Evolutionary conservation across 352 stramenopile genomes (phyloP), one percentile per base, ranked within the genome.

Genomic region (Phytopythium sindhum): DNA sequence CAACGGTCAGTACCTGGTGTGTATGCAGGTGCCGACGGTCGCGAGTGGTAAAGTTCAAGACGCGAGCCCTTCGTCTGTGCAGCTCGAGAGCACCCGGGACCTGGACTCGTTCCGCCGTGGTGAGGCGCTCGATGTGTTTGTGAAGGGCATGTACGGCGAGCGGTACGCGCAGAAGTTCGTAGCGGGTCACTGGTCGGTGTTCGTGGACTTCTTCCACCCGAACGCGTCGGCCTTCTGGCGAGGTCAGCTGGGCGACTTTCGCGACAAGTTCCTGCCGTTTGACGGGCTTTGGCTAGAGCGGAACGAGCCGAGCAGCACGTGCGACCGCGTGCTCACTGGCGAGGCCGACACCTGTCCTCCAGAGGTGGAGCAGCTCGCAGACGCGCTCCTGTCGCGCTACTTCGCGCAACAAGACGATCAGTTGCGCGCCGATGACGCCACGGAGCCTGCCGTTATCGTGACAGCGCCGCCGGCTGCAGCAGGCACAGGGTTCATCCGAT

Each of bases 201-300:
- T 94, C 61, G 75, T 95, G 6, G 89, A 97, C 37, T 97, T 96
- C 44, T 91, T 92, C 42, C 80, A 96, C 33, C 87, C 89, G 4
- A 75, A 90, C 51, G 75, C 89, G 39, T 78, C 74, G 10, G 45
- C 44, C 1, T 97, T 80, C 48, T 96, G 88, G 83, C 63, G 70
- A 4, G 69, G 89, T n/a, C 80, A 93, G 58, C 63, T 96, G 4
- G 51, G 67, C 0, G 68, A 61, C 4, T 94, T 93, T 31, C 74
- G 92, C 62, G 65, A 86, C 15, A 70, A 78, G 45, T 51, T 89
- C 19, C 64, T 90, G 23, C 70, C 74, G 17, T 94, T 90, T 12
- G 88, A 96, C 57, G 88, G 89, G 0, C 63, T 96, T 31, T 97
- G 88, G 89, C 69, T 97, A 9, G 80, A 96, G 44, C 84, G 77